phyloP scores from a whole-genome alignment of 2,329 filamentous ascomycete species.

The Alternaria consortialis region DNA sequence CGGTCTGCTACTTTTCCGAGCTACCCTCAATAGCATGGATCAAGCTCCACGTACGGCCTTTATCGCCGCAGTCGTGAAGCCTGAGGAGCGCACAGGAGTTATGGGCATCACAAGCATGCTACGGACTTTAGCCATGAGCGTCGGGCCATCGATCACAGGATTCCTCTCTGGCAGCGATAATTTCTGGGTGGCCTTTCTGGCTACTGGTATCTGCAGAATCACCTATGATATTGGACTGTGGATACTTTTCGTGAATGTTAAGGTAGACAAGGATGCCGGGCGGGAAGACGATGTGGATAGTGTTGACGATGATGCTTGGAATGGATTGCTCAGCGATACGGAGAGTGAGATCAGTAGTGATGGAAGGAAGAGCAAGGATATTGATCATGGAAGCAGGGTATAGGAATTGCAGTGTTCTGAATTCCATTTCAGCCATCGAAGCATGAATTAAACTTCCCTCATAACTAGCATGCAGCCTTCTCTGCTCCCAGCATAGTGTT shows the following conservation, averaged over 20 bases:
- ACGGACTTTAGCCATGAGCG: constrained; percentile 66
- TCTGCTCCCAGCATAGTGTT: constrained; percentile 17
- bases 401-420: constrained; percentile 4
- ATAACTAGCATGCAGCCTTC: constrained; percentile 6
- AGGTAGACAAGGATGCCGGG: constrained; percentile 32
- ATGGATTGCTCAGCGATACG: constrained; percentile 42
- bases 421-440: too few species aligned
- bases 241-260: constrained; percentile 50
- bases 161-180: constrained; percentile 43
- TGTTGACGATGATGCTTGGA: constrained; percentile 40
- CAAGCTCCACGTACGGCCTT: constrained; percentile 72
- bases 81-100: constrained; percentile 72
- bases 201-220: constrained; percentile 47
- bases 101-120: constrained; percentile 73
- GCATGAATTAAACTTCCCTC: neutral
- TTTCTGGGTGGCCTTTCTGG: constrained; percentile 53
- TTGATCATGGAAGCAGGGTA: constrained; percentile 21
- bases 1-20: constrained; percentile 65
- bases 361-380: constrained; percentile 36
- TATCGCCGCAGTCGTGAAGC: constrained; percentile 71
- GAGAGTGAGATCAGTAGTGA: constrained; percentile 36
- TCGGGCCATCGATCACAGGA: constrained; percentile 51
- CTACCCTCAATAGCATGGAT: constrained; percentile 74
- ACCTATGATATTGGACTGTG: constrained; percentile 51
- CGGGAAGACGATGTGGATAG: constrained; percentile 32